A percentile compares a stretch with the other conserved stretches of the same genome.
Conservation (phyloP, 176 grass and related monocot species). For the Lolium perenne region DNA sequence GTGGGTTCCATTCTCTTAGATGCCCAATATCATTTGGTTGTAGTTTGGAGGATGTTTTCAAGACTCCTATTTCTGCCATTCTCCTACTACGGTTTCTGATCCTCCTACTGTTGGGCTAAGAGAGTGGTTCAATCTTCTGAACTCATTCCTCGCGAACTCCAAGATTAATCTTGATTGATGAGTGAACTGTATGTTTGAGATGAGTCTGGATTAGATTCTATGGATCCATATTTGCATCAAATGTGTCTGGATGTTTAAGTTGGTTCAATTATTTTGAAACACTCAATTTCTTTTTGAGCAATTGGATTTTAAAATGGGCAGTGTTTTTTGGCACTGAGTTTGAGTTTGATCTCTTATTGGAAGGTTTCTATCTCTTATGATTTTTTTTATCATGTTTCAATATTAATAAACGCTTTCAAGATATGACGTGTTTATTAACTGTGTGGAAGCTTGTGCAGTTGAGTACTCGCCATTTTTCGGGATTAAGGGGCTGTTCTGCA, state of each 20-base stretch:
- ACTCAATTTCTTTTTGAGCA: neutral
- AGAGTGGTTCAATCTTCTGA: neutral
- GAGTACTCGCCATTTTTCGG: no score
- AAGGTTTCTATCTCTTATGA: neutral
- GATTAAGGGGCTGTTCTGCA: no score
- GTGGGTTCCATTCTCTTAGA: slow-evolving; percentile 74
- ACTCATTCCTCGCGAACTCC: neutral
- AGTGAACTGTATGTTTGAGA: neutral
- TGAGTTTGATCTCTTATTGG: neutral
- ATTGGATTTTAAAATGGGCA: neutral
- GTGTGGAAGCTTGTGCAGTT: no score
- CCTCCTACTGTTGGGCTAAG: no score
- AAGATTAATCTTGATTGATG: slow-evolving; percentile 3
- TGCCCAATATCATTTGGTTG: no score
- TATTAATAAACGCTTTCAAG: slow-evolving; percentile 30
- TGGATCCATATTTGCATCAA: neutral
- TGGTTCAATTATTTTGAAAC: neutral
- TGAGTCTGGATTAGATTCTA: neutral
- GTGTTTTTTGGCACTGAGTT: neutral
- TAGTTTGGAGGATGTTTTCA: no score
- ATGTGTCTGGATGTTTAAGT: neutral
- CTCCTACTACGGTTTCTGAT: no score
- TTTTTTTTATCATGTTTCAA: slow-evolving; percentile 12
- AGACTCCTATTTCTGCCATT: no score
- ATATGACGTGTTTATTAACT: no score